These are phyloP conservation scores for Phalaenopsis hybrid DNA, from an alignment of 116 monocot genomes.

Conservation along the genomic window DNA sequence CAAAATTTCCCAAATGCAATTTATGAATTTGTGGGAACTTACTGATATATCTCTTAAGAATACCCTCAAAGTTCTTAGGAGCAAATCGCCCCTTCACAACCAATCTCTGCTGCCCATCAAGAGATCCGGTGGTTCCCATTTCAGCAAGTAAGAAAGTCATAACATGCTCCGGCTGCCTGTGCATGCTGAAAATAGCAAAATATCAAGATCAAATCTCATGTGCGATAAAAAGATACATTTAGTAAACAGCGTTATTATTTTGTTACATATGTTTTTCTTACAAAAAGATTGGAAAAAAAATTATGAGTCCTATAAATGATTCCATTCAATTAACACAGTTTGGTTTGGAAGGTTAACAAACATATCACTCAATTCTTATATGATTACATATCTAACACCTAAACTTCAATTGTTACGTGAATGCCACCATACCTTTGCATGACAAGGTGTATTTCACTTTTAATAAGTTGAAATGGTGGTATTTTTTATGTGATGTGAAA, in stretches of 20 bases:
- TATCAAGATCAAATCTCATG: background rate
- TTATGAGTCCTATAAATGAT: background rate
- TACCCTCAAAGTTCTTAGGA: constrained; percentile 96
- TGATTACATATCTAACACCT: no score
- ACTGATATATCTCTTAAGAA: constrained; percentile 93
- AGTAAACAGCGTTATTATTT: background rate
- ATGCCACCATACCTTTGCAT: no score
- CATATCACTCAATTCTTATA: no score
- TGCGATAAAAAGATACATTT: background rate
- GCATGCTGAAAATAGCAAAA: constrained; percentile 58
- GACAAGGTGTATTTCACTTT: no score
- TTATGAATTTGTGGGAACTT: constrained; percentile 31
- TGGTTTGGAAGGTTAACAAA: background rate
- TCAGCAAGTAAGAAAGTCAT: constrained; percentile 94
- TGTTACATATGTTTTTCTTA: background rate
- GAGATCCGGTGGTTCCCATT: constrained; percentile 97
- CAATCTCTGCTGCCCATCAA: constrained; percentile 97
- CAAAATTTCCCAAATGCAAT: background rate
- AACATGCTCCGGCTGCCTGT: constrained; percentile 97
- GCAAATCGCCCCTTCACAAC: constrained; percentile 97
- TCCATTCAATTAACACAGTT: background rate
- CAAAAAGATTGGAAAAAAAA: background rate
- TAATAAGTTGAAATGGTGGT: no score
- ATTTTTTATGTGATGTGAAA: no score
- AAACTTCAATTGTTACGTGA: no score